Percentiles rank a stretch among this genome's conserved stretches.
phyloP scores from a whole-genome alignment of 2,329 filamentous ascomycete genomes.

The Fusarium lateritium region DNA sequence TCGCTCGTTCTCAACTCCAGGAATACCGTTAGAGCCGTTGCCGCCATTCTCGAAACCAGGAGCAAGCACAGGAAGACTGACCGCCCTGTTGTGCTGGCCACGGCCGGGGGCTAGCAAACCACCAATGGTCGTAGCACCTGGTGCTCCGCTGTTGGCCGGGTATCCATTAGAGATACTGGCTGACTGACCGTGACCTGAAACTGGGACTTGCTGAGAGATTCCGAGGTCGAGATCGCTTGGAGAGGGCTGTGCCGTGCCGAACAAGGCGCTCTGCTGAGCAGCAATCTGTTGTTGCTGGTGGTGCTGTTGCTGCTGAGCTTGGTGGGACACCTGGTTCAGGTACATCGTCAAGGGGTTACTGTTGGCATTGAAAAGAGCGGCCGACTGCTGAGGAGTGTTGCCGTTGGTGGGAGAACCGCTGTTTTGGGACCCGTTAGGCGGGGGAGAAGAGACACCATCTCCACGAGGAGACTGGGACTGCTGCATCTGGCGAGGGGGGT shows the following conservation, averaged over 20 bases:
- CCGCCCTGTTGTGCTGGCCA: constrained; percentile 81
- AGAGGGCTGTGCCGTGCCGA: constrained; percentile 77
- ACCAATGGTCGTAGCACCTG: constrained; percentile 78
- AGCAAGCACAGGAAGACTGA: constrained; percentile 84
- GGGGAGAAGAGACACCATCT: constrained; percentile 71
- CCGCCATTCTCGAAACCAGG: constrained; percentile 74
- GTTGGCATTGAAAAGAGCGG: constrained; percentile 82
- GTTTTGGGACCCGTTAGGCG: constrained; percentile 72
- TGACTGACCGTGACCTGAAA: constrained; percentile 75
- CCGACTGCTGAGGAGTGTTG: constrained; percentile 74
- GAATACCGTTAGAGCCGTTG: constrained; percentile 64
- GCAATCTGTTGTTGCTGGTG: constrained; percentile 80
- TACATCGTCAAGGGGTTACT: constrained; percentile 96
- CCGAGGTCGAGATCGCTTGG: constrained; percentile 71
- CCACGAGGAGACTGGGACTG: constrained; percentile 77
- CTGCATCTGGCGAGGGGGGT: constrained; percentile 90
- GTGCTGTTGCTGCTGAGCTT: constrained; percentile 80
- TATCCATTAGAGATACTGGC: constrained; percentile 77
- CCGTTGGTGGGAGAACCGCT: constrained; percentile 69
- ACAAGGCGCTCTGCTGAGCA: constrained; percentile 85
- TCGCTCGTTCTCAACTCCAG: constrained; percentile 67
- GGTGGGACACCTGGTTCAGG: constrained; percentile 83
- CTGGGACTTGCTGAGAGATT: constrained; percentile 72
- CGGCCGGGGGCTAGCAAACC: constrained; percentile 82
- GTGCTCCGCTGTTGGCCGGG: constrained; percentile 64